Evolutionary conservation across 192 early-diverging fungal genomes (phyloP), one percentile per base, ranked within the genome.

Genomic region (Allomyces macrogynus): DNA sequence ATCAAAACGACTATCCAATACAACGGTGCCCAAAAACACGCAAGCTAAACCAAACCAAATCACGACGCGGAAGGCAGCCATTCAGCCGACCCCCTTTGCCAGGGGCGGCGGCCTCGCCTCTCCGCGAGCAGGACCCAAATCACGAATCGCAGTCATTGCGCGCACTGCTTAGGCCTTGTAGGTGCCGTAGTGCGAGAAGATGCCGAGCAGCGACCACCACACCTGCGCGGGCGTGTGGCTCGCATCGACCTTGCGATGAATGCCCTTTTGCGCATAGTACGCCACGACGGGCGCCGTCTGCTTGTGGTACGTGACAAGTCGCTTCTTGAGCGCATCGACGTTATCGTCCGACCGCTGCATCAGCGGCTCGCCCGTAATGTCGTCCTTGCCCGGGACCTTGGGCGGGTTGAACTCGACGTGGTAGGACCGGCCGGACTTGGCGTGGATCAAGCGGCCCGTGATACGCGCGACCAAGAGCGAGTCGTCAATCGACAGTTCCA

Each of bases 331-430:
- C 10, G 94, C 89, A 24, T 80, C 86, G 67, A 84, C 93, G 74
- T 97, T 99, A 75, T 99, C 96, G 75, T 99, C 96, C 2, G 92
- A 91, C 63, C 96, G 85, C 74, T 95, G 93, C 67, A 96, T 86
- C 62, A 99, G 80, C 62, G 96, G 92, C 81, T 99, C 96, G 65
- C 94, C 92, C 65, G 96, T 99, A 62, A 90, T 73, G 74, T 99
- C 96, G 75, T 99, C 96, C 66, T 81, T 89, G 81, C 85, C 87
- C 23, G 79, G 43, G 22, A 80, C 78, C 84, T 95, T 96, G 63
- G 96, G 96, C 65, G 96, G 96, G 76, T 84, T 87, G 78, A 97
- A 97, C 72, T 88, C 80, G 75, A 80, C 90, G 82, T 97, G 95
- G 82, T 97, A 97, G n/a, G 89, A 86, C 67, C 95, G 87, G 40